These are phyloP conservation scores for Candida germanica DNA, from an alignment of 805 yeast species.

Conservation along the genomic window DNA sequence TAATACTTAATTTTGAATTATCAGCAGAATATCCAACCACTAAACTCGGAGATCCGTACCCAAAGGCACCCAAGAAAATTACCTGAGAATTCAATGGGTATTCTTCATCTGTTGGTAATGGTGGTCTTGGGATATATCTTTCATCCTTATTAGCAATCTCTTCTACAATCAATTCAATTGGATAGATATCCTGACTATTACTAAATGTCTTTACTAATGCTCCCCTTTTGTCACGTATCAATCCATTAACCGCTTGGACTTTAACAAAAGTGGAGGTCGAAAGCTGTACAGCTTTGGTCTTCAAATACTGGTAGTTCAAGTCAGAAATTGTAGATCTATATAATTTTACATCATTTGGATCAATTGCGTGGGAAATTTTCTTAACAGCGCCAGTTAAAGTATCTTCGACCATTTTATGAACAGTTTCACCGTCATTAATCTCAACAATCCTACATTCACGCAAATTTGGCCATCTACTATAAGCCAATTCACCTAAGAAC, in stretches of 20 bases:
- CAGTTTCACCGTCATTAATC: constrained; percentile 53
- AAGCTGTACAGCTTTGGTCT: constrained; percentile 54
- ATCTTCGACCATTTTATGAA: constrained; percentile 26
- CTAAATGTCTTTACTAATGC: constrained; percentile 74
- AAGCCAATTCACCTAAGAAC: constrained; percentile 60
- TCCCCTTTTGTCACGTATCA: constrained; percentile 65
- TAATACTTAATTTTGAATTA: constrained; percentile 47
- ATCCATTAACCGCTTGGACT: constrained; percentile 76
- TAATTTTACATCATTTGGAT: constrained; percentile 30
- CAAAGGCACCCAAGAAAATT: constrained; percentile 79
- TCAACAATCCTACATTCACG: constrained; percentile 71
- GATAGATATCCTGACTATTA: constrained; percentile 51
- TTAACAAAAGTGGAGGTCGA: constrained; percentile 50
- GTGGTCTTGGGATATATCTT: constrained; percentile 68
- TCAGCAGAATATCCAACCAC: constrained; percentile 56
- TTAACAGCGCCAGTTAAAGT: constrained; percentile 22
- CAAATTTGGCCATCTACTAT: constrained; percentile 87
- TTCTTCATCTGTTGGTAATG: constrained; percentile 77
- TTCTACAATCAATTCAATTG: constrained; percentile 80
- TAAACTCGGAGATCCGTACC: constrained; percentile 78
- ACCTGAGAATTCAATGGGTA: constrained; percentile 72
- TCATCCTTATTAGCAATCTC: constrained; percentile 68
- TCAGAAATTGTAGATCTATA: constrained; percentile 42
- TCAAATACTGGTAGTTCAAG: constrained; percentile 42
- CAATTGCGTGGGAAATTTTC: constrained; percentile 4